Conservation (phyloP, 148 eudicot genomes). For the Rhododendron ferrugineum region DNA sequence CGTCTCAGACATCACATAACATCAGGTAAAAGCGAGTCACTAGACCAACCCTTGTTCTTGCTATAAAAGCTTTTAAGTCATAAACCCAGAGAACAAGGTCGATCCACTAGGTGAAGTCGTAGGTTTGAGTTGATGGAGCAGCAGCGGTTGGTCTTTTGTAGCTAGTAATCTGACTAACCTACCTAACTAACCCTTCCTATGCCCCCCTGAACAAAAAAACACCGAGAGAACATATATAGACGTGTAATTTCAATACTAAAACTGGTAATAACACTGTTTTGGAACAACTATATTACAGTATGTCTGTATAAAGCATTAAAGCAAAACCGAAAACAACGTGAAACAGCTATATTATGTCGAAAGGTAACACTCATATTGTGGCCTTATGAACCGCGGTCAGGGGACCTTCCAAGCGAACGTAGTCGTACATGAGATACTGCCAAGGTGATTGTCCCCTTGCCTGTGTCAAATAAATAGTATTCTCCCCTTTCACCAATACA, state of each 20-base stretch:
- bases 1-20: too few relatives aligned
- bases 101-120: too few relatives aligned
- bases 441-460: constrained; percentile 52
- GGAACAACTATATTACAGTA: background rate
- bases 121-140: too few relatives aligned
- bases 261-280: too few relatives aligned
- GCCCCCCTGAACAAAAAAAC: too few relatives aligned
- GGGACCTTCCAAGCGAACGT: constrained; percentile 57
- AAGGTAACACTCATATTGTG: background rate
- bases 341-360: background rate
- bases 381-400: background rate
- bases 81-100: too few relatives aligned
- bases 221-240: background rate
- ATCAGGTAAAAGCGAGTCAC: too few relatives aligned
- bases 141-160: too few relatives aligned
- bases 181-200: too few relatives aligned
- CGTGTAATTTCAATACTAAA: background rate
- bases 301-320: background rate
- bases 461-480: constrained; percentile 41
- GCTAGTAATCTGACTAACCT: too few relatives aligned
- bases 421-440: constrained; percentile 55
- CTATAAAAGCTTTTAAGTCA: too few relatives aligned
- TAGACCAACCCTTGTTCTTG: too few relatives aligned
- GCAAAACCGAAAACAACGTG: background rate
- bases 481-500: constrained; percentile 39